A percentile compares a stretch with the other conserved stretches of the same genome.
Conservation (phyloP, 345 rosid species). For the Punica granatum region DNA sequence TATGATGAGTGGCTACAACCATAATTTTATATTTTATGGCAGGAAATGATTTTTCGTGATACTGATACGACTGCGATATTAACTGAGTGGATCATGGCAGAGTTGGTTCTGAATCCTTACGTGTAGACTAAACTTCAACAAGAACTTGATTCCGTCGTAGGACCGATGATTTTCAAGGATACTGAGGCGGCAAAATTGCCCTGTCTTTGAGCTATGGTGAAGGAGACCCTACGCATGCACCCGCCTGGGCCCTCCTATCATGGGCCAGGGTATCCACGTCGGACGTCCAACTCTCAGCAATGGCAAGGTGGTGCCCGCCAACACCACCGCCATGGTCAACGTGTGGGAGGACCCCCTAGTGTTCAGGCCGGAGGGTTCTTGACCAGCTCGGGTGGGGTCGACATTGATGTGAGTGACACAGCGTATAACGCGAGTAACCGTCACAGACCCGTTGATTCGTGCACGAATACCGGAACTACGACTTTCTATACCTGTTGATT, state of each 20-base stretch:
- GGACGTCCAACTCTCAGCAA: conserved; percentile 43
- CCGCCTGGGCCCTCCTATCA: conserved; percentile 54
- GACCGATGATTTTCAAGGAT: conserved; percentile 12
- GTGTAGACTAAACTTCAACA: conserved; percentile 22
- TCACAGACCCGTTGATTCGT: too few relatives aligned
- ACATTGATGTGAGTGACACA: conserved; percentile 33
- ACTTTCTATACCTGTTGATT: too few relatives aligned
- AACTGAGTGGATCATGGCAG: conserved; percentile 48
- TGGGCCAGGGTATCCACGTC: conserved; percentile 53
- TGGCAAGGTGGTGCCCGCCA: conserved; percentile 32
- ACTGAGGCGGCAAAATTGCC: conserved; percentile 23
- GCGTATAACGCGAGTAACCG: too few relatives aligned
- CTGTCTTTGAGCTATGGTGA: conserved; percentile 36
- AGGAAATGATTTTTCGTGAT: conserved; percentile 58
- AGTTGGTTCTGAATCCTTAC: conserved; percentile 31
- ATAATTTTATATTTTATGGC: background rate
- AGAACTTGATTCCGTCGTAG: conserved; percentile 19
- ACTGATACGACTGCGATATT: conserved; percentile 45
- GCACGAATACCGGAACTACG: too few relatives aligned
- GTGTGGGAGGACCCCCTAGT: conserved; percentile 38
- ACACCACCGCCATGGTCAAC: conserved; percentile 49
- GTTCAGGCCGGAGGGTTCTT: conserved; percentile 40
- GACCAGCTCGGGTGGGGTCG: conserved; percentile 15
- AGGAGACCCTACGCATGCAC: conserved; percentile 45
- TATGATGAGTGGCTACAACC: too few relatives aligned